phyloP scores from a whole-genome alignment of 371 early-diverging fungal species.

The Mitosporidium daphniae region DNA sequence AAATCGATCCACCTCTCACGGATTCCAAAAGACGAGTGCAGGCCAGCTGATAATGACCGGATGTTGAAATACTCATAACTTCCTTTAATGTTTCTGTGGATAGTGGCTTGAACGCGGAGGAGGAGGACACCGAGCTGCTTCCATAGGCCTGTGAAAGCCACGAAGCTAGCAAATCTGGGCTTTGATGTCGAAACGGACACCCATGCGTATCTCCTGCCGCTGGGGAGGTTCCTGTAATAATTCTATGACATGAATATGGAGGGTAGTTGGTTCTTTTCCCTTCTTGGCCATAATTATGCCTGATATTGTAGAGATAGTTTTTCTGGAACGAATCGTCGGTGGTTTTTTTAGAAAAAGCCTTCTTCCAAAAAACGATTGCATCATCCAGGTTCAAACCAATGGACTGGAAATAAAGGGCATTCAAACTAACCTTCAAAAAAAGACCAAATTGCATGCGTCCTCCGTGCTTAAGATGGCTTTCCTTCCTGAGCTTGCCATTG shows the following conservation, averaged over 20 bases:
- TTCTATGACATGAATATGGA: conserved; percentile 55
- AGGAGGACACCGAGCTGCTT: no score
- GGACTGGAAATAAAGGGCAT: conserved; percentile 16
- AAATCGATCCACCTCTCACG: no score
- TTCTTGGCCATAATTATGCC: conserved; percentile 89
- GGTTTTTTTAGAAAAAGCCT: conserved; percentile 17
- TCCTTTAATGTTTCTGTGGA: no score
- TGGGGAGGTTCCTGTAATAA: conserved; percentile 35
- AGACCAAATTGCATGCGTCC: conserved; percentile 63
- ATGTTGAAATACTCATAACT: no score
- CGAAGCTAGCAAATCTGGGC: conserved; percentile 18
- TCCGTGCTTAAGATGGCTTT: conserved; percentile 40
- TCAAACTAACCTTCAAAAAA: conserved; percentile 15
- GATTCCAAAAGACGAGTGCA: no score
- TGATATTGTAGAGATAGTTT: conserved; percentile 61
- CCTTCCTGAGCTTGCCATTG: conserved; percentile 18
- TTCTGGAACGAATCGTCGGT: conserved; percentile 66
- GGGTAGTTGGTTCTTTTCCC: conserved; percentile 64
- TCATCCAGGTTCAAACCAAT: conserved; percentile 57
- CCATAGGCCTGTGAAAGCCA: no score
- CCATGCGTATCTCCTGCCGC: conserved; percentile 51
- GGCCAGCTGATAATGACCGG: no score
- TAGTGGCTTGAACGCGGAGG: no score
- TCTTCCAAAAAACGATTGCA: conserved; percentile 57
- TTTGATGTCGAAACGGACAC: conserved; percentile 65